Conservation (phyloP, 331 rosid genomes). For the Prunus yedoensis region DNA sequence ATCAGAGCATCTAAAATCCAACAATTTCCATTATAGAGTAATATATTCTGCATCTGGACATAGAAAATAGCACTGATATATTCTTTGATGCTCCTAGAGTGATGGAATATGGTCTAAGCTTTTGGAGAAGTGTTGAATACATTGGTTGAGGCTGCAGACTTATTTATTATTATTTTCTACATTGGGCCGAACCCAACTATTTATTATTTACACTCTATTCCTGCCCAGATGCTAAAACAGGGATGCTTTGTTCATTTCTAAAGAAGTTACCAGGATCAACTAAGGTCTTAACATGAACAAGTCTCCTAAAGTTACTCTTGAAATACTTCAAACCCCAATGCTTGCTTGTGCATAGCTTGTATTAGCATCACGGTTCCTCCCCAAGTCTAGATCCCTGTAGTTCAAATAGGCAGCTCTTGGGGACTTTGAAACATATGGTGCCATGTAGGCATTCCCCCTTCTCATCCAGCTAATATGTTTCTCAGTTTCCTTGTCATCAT, state of each 20-base stretch:
- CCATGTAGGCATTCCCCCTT: constrained; percentile 23
- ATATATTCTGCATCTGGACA: no score
- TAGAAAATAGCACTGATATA: no score
- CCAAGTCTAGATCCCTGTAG: constrained; percentile 44
- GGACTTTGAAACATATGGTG: constrained; percentile 27
- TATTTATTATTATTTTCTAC: no score
- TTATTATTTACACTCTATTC: neutral
- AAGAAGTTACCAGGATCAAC: constrained; percentile 41
- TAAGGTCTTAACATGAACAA: constrained; percentile 26
- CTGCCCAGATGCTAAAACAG: neutral
- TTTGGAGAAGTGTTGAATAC: no score
- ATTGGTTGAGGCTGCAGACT: no score
- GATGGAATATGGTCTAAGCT: no score
- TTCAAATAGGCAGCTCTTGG: constrained; percentile 39
- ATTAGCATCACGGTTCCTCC: constrained; percentile 15
- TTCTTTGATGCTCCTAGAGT: no score
- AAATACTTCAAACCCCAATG: constrained; percentile 37
- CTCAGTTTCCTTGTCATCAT: constrained; percentile 10
- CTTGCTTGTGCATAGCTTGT: constrained; percentile 34
- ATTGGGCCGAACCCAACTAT: no score
- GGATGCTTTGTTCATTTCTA: constrained; percentile 36
- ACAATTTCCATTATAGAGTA: no score
- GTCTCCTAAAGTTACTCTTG: constrained; percentile 30
- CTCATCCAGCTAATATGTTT: constrained; percentile 23
- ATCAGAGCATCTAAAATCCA: no score